A percentile compares a stretch with the other conserved stretches of the same genome.
phyloP scores from a whole-genome alignment of 2,329 filamentous ascomycete species.

The Curvularia sp. region DNA sequence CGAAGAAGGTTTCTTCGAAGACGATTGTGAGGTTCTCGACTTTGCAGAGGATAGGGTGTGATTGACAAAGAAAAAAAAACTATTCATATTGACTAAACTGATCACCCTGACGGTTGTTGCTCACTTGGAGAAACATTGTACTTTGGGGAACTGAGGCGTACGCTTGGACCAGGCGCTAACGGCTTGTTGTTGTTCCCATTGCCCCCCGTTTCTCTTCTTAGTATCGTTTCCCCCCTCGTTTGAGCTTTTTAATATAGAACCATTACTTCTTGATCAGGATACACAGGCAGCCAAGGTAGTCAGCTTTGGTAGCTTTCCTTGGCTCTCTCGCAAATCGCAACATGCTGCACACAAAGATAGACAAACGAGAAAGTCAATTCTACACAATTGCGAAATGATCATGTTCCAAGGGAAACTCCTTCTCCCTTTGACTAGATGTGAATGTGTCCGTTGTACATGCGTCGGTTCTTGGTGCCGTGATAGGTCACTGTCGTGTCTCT shows the following conservation, averaged over 20 bases:
- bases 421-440: too few relatives aligned
- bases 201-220: not conserved
- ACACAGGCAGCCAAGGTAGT: slow-evolving; percentile 6
- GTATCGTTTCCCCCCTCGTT: not conserved
- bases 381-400: not conserved
- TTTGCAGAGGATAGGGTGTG: slow-evolving; percentile 70
- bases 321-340: slow-evolving; percentile 1
- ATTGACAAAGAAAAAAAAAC: not conserved
- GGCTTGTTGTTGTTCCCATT: not conserved
- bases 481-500: too few relatives aligned
- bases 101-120: not conserved
- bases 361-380: not conserved
- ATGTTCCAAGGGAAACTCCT: not conserved
- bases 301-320: not conserved
- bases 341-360: not conserved
- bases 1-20: slow-evolving; percentile 81
- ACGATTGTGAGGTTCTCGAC: slow-evolving; percentile 90
- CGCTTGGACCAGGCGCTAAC: slow-evolving; percentile 4
- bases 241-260: slow-evolving; percentile 1
- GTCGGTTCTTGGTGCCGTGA: too few relatives aligned
- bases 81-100: not conserved
- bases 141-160: not conserved
- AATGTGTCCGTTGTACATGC: too few relatives aligned
- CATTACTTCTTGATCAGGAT: slow-evolving; percentile 6
- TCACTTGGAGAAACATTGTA: not conserved